Evolutionary conservation across 768 basidiomycete species (phyloP), one percentile per base, ranked within the genome.

Genomic region (Leccinum boreale): DNA sequence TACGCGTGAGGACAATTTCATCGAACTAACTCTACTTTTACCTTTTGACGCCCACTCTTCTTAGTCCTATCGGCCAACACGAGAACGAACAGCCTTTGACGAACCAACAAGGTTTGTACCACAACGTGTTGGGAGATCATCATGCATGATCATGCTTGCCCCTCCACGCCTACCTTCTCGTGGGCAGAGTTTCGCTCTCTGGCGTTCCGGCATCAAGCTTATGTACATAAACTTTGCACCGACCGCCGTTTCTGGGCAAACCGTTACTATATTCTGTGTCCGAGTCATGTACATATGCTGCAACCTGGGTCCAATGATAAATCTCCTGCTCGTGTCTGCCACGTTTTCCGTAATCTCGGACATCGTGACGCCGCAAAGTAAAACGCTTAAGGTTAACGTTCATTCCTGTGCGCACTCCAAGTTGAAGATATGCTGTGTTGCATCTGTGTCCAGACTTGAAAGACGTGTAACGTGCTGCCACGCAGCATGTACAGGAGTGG

Each of bases 301-400:
- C 28, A 29, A 4, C 48, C 35, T 56, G 44, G 39, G 51, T 56
- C 44, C 49, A 54, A 50, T 68, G 50, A 31, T 55, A 60, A 62
- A 50, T 60, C 31, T 21, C 23, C n/a, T 33, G 50, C 56, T 62
- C 63, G 64, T 68, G 66, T 68, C 31, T 52, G 66, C 65, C 68
- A 67, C 60, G 59, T 58, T 60, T 60, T 62, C 23, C 52, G 50
- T 62, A 49, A 67, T 62, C 58, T 65, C 60, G 60, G 57, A 21
- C 56, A 50, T 52, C 33, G 42, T 54, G 8, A 33, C 54, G 49
- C 47, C n/a, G 42, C 47, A 35, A 44, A n/a, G 35, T 12, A 15
- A 12, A 42, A 23, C 3, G 19, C 39, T 42, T 19, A 3, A 19
- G 31, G 42, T 44, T 44, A 47, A 53, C 19, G 44, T 56, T 57